Evolutionary conservation across 163 green algal genomes (phyloP).

Genomic region (Volvox carteri): DNA sequence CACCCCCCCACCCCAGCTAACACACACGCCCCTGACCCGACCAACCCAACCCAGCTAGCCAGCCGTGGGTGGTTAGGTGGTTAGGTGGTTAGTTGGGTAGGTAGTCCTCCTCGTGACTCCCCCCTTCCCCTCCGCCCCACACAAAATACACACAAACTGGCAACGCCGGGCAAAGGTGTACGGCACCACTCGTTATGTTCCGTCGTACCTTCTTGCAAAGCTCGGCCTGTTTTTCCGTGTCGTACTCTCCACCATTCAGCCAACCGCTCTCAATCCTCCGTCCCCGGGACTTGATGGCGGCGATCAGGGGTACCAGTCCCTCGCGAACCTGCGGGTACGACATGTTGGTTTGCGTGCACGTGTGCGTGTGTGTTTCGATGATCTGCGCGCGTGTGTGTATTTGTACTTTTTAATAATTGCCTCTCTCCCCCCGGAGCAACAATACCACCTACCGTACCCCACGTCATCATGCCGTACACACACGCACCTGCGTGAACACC

Average conservation of each 20-base stretch:
- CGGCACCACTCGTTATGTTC: too few relatives aligned
- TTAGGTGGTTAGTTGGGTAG: too few relatives aligned
- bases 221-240: conserved; percentile 68
- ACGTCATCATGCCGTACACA: not conserved
- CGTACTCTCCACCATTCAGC: conserved; percentile 76
- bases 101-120: too few relatives aligned
- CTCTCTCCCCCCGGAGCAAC: too few relatives aligned
- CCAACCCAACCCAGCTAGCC: too few relatives aligned
- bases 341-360: too few relatives aligned
- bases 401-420: too few relatives aligned
- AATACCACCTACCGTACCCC: not conserved
- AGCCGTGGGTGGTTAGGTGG: too few relatives aligned
- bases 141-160: too few relatives aligned
- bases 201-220: conserved; percentile 60
- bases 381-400: too few relatives aligned
- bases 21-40: not conserved
- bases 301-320: conserved; percentile 83
- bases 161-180: too few relatives aligned
- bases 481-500: conserved; percentile 76
- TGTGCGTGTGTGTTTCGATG: not conserved
- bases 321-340: conserved; percentile 71
- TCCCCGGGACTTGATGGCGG: conserved; percentile 72
- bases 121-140: not conserved
- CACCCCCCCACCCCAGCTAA: too few relatives aligned
- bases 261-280: conserved; percentile 61